Evolutionary conservation across 1,284 basidiomycete genomes (phyloP), one percentile per base, ranked within the genome.

Genomic region (Austroboletus olivaceoglutinosus): DNA sequence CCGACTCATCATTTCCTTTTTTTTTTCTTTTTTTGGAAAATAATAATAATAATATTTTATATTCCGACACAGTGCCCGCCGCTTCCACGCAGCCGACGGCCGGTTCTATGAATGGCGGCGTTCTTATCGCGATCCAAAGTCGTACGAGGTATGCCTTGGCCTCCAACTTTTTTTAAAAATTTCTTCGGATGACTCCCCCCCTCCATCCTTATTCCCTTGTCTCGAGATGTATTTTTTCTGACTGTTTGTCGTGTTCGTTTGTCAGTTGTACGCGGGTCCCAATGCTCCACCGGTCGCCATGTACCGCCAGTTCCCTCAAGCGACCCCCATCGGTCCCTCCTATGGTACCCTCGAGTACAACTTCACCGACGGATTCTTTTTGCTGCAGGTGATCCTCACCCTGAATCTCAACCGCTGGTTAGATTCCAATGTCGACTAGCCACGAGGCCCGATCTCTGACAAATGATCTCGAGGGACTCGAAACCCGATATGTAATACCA

Each of bases 381-480:
- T 89, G 55, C 73, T 85, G 15, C 78, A 87, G 64, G 75, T 77
- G 7, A 70, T 89, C 50, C 67, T 89, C 34, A 76, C 88, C 9
- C 73, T 90, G 44, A 81, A 77, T 61, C 69, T 90, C 55, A 88
- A 88, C 67, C 77, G 86, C 51, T 89, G 85, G 85, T 69, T 89
- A 63, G 86, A 88, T 67, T 67, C 73, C 62, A 75, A 77, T 57
- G 61, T 62, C 72, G 63, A 75, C 72, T 60, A 73, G 74, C 51
- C 68, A 70, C 34, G 48, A 43, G 50, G 50, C 53, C n/a, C n/a
- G n/a, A n/a, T n/a, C n/a, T n/a, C n/a, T n/a, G n/a, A n/a, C n/a
- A n/a, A n/a, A n/a, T n/a, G 51, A 51, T 49, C 33, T 52, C 34
- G 29, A 36, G 3, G 34, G 18, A 18, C n/a, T 36, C 6, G 34